Conservation (phyloP, 257 asterid genomes). For the Scutellaria baicalensis region DNA sequence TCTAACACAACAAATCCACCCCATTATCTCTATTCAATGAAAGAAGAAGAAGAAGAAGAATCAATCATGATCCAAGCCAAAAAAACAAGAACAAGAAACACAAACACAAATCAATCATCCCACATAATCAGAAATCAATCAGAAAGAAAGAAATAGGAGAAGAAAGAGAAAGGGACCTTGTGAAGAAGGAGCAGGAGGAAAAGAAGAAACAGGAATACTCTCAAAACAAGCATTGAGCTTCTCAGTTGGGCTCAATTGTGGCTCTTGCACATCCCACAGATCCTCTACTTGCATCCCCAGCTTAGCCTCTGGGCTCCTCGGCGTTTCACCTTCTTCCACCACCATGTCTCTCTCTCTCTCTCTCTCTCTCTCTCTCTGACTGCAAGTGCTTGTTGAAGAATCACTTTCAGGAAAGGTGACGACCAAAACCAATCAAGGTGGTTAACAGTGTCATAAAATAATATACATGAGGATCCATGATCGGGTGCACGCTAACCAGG, state of each 20-base stretch:
- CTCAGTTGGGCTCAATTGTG: conserved; percentile 90
- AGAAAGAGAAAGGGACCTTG: conserved; percentile 36
- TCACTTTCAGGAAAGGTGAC: conserved; percentile 28
- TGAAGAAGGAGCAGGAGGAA: conserved; percentile 75
- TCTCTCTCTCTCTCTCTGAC: not conserved
- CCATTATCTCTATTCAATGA: not conserved
- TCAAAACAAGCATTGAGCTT: conserved; percentile 97
- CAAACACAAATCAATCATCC: not conserved
- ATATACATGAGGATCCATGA: not conserved
- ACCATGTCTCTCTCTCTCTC: conserved; percentile 19
- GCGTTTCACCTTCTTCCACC: conserved; percentile 58
- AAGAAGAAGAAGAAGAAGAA: not conserved
- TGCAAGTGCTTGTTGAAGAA: conserved; percentile 1
- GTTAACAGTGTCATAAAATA: not conserved
- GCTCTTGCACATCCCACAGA: conserved; percentile 88
- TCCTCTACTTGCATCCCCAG: conserved; percentile 95
- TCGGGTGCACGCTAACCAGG: conserved; percentile 11
- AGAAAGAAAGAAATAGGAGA: not conserved
- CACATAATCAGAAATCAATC: not conserved
- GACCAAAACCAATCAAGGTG: conserved; percentile 19
- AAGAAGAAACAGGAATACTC: conserved; percentile 90
- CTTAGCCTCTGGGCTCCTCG: conserved; percentile 95
- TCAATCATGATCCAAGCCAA: not conserved
- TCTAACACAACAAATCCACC: not conserved
- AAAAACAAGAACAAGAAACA: not conserved